Base-by-base conservation (phyloP, 176 grass and related monocot species). In the Ananas comosus region DNA sequence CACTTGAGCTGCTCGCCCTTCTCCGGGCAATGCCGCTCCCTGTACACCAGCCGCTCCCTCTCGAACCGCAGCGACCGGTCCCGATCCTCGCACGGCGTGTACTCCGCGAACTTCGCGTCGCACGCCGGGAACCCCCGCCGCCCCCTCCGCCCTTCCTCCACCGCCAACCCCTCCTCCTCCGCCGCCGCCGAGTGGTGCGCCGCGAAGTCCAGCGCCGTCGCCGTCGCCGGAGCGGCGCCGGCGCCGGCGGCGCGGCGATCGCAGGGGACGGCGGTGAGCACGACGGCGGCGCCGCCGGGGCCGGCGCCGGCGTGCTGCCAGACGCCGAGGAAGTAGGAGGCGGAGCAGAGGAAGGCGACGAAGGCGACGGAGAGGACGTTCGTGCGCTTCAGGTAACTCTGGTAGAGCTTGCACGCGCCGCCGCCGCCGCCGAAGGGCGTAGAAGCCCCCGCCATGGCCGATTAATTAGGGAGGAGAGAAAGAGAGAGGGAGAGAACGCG, bases 321-420 rank as follows among this genome's bases (percentile, higher is more conserved):
- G 54, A 96, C 69, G 66, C 76, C 85, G 11, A 92, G 71, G 50
- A 70, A 79, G 81, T 96, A 96, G 2, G 88, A 87, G 18, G 74
- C 81, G 27, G 79, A 75, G 71, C 83, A 96, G 68, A 96, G 86
- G 63, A 74, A 29, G 21, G 49, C 75, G 22, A 81, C 67, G 48
- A 90, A 0, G 52, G 66, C 67, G 14, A 85, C 13, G 24, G 86
- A 58, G 18, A 85, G 21, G 19, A 92, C 69, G 79, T 87, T 85
- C 21, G 17, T 33, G 25, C 65, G 79, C 66, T 73, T 79, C 24
- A 73, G 27, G 33, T 53, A 24, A 58, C 69, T 49, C 75, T 80
- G 50, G 72, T 50, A 28, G 50, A 48, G 67, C 65, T 24, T 76
- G 56, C 63, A 72, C 18, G 54, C 22, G 22, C 22, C 22, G 22